Conservation (phyloP, 129 eudicot genomes). For the Heracleum sosnowskyi region DNA sequence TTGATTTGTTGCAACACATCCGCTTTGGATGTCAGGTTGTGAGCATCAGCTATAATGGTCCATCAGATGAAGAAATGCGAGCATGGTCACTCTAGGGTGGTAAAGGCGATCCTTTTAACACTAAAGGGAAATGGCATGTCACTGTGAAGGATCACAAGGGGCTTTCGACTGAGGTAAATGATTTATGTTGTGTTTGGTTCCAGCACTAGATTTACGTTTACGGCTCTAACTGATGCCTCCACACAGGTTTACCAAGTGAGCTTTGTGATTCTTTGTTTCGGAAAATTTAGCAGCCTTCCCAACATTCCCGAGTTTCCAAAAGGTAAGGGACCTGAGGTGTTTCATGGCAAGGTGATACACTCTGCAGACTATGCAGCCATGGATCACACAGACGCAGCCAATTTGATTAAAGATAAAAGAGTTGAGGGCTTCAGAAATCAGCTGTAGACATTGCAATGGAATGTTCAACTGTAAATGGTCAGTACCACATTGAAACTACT, state of each 20-base stretch:
- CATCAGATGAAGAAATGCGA: slow-evolving; percentile 20
- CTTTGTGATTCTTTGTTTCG: slow-evolving; percentile 56
- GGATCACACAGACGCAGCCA: slow-evolving; percentile 29
- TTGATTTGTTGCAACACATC: slow-evolving; percentile 32
- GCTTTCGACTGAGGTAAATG: neutral
- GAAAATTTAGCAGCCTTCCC: slow-evolving; percentile 55
- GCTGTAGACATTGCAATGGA: slow-evolving; percentile 55
- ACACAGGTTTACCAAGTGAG: slow-evolving; percentile 39
- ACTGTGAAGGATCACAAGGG: slow-evolving; percentile 29
- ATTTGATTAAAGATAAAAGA: slow-evolving; percentile 35
- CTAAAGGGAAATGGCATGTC: slow-evolving; percentile 45
- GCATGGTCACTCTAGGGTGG: slow-evolving; percentile 48
- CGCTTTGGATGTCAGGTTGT: slow-evolving; percentile 33
- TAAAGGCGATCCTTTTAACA: slow-evolving; percentile 32
- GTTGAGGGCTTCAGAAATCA: slow-evolving; percentile 49
- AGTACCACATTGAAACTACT: neutral
- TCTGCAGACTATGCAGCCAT: slow-evolving; percentile 41
- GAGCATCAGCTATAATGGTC: slow-evolving; percentile 38
- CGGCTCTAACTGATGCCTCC: neutral
- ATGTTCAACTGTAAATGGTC: slow-evolving; percentile 39
- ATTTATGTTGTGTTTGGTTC: neutral
- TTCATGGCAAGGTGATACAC: slow-evolving; percentile 49
- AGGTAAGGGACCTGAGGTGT: slow-evolving; percentile 45
- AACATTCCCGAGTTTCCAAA: slow-evolving; percentile 45
- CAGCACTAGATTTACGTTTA: neutral